Conservation (phyloP, 257 asterid genomes). For the Coffea canephora region DNA sequence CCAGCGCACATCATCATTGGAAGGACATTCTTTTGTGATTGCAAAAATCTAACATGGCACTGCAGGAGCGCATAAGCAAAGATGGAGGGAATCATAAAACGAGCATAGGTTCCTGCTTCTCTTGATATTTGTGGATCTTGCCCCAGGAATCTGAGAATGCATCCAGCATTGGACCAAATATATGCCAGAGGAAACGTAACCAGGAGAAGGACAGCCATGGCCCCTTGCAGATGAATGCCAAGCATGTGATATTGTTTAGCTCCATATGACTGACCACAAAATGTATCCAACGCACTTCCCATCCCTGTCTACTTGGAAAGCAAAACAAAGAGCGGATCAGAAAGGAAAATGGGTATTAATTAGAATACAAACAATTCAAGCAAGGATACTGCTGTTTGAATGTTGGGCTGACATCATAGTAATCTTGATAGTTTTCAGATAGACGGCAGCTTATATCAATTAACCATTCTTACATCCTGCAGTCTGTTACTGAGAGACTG, state of each 20-base stretch:
- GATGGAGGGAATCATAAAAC: conserved; percentile 53
- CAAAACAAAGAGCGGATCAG: not conserved
- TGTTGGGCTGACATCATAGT: too few relatives aligned
- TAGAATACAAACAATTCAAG: not conserved
- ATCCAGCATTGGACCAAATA: conserved; percentile 64
- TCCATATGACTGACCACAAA: conserved; percentile 66
- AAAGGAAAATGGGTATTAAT: too few relatives aligned
- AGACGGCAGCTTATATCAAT: not conserved
- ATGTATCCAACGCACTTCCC: conserved; percentile 66
- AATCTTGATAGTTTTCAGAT: not conserved
- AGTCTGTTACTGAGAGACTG: not conserved
- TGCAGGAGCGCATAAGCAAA: conserved; percentile 60
- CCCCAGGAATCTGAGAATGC: conserved; percentile 42
- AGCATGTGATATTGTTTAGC: conserved; percentile 66
- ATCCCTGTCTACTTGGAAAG: conserved; percentile 40
- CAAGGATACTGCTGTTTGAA: not conserved
- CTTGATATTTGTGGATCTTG: conserved; percentile 62
- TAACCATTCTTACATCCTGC: not conserved
- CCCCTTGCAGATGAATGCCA: conserved; percentile 66
- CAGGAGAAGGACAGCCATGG: conserved; percentile 54
- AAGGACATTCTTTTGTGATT: conserved; percentile 59
- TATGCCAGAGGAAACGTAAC: conserved; percentile 50
- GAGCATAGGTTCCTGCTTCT: conserved; percentile 61
- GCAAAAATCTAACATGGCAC: conserved; percentile 57
- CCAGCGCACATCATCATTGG: conserved; percentile 72